Conservation (phyloP, 352 stramenopile species). For the Pythium chondricola region DNA sequence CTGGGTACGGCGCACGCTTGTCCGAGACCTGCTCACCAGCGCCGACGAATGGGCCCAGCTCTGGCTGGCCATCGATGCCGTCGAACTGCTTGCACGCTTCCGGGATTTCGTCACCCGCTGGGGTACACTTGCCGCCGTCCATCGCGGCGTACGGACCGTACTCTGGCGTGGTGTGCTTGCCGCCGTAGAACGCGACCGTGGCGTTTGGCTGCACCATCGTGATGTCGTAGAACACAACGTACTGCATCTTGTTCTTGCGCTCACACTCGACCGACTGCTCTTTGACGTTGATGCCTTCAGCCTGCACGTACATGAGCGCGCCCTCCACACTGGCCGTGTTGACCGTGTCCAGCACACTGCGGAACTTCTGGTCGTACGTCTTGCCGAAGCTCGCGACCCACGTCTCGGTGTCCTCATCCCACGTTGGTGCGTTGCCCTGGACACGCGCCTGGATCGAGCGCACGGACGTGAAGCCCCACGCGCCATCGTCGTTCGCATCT, state of each 20-base stretch:
- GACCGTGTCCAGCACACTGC: conserved; percentile 40
- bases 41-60: conserved; percentile 47
- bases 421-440: conserved; percentile 37
- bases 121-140: conserved; percentile 56
- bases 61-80: conserved; percentile 31
- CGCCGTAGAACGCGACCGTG: conserved; percentile 42
- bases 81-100: conserved; percentile 42
- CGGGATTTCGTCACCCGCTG: conserved; percentile 23
- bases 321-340: conserved; percentile 60
- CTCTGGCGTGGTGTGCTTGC: conserved; percentile 27
- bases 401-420: conserved; percentile 21
- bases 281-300: conserved; percentile 53
- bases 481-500: not conserved
- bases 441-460: conserved; percentile 52
- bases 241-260: conserved; percentile 69
- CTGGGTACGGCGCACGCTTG: conserved; percentile 46
- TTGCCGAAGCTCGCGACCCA: conserved; percentile 39
- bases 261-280: conserved; percentile 44
- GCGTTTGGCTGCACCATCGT: conserved; percentile 50
- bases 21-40: conserved; percentile 34
- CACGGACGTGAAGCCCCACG: conserved; percentile 45
- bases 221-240: conserved; percentile 69
- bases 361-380: conserved; percentile 26
- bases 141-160: conserved; percentile 58
- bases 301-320: conserved; percentile 62